Conservation (phyloP, 352 stramenopile species). For the Pythium myriotylum region DNA sequence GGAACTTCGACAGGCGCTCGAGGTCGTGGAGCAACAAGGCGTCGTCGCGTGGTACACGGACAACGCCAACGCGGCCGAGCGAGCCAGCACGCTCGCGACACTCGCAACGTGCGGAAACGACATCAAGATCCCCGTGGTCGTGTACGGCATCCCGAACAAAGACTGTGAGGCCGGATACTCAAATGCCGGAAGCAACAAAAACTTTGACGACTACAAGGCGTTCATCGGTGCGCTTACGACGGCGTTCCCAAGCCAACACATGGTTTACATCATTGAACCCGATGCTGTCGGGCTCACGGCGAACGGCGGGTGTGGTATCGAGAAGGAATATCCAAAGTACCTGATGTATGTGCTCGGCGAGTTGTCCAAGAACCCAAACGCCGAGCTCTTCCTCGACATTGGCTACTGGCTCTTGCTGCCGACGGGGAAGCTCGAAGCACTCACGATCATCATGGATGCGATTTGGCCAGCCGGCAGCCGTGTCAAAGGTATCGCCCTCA, state of each 20-base stretch:
- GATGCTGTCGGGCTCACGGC: constrained; percentile 34
- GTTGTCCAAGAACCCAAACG: constrained; percentile 27
- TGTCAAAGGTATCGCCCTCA: constrained; percentile 39
- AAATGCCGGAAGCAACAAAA: constrained; percentile 31
- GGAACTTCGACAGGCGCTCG: constrained; percentile 17
- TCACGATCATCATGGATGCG: constrained; percentile 18
- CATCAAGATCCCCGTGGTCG: constrained; percentile 32
- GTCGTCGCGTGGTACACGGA: constrained; percentile 36
- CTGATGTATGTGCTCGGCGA: constrained; percentile 26
- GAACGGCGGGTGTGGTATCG: constrained; percentile 17
- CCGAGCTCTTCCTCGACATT: constrained; percentile 38
- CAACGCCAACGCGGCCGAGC: constrained; percentile 6
- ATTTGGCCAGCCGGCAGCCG: constrained; percentile 15
- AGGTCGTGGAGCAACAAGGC: constrained; percentile 23
- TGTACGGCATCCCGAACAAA: constrained; percentile 41
- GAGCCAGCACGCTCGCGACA: constrained; percentile 6
- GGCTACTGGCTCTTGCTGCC: constrained; percentile 33
- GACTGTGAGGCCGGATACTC: constrained; percentile 36
- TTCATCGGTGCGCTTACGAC: constrained; percentile 25
- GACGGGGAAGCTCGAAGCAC: constrained; percentile 2
- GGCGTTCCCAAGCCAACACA: constrained; percentile 23
- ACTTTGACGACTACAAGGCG: constrained; percentile 30
- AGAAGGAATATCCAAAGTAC: constrained; percentile 28
- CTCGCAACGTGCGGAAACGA: constrained; percentile 6
- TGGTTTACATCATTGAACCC: constrained; percentile 40